phyloP scores from a whole-genome alignment of 148 eudicot species.

The Tetragonia tetragonoides region DNA sequence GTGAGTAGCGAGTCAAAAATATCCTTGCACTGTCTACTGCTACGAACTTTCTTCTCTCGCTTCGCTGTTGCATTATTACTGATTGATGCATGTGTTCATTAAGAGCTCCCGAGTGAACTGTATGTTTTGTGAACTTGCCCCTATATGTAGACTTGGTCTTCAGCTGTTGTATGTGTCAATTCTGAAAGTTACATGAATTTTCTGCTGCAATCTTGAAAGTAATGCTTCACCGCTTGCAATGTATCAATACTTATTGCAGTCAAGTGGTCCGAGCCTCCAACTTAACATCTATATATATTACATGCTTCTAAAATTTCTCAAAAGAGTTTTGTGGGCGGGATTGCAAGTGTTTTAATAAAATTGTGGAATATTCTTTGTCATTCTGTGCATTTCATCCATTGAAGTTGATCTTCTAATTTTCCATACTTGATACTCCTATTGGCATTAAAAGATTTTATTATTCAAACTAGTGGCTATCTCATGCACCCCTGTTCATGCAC shows the following conservation, averaged over 20 bases:
- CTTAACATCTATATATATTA: no score
- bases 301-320: background rate
- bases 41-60: no score
- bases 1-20: no score
- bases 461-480: background rate
- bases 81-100: background rate
- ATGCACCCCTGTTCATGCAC: background rate
- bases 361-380: background rate
- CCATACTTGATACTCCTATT: background rate
- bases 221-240: background rate
- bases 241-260: background rate
- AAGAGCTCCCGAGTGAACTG: background rate
- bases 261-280: background rate
- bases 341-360: background rate
- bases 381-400: background rate
- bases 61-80: background rate
- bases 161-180: background rate
- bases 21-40: no score
- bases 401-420: background rate
- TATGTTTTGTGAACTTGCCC: background rate
- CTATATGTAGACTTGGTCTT: background rate
- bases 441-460: background rate
- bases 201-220: background rate
- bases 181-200: background rate
- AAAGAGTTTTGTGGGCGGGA: background rate